phyloP scores from a whole-genome alignment of 2,329 filamentous ascomycete species.

The Colletotrichum cordylinicola region DNA sequence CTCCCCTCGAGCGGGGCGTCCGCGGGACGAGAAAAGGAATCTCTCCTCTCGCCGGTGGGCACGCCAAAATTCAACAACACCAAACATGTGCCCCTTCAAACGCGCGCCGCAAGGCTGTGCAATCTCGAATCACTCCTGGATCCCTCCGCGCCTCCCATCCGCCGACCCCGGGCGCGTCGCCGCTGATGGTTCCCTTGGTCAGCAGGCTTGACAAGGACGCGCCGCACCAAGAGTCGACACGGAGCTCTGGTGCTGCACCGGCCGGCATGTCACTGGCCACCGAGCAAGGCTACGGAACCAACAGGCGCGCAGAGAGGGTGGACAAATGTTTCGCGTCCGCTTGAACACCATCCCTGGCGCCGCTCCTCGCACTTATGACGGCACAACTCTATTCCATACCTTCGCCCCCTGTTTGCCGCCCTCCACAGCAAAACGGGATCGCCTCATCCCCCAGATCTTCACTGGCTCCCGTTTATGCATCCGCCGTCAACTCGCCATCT shows the following conservation, averaged over 20 bases:
- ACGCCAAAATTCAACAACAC: neutral
- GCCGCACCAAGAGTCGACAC: constrained; percentile 14
- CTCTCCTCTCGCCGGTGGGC: neutral
- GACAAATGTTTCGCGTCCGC: constrained; percentile 5
- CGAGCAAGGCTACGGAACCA: constrained; percentile 5
- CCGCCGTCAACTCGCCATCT: neutral
- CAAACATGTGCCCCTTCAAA: constrained; percentile 16
- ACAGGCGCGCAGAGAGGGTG: neutral
- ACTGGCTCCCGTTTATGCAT: constrained; percentile 1
- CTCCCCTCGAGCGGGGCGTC: neutral
- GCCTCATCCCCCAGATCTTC: constrained; percentile 21
- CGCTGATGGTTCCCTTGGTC: neutral
- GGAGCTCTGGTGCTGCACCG: neutral
- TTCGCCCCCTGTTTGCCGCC: neutral
- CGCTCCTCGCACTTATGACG: neutral
- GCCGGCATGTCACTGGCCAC: constrained; percentile 3
- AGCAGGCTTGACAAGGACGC: neutral
- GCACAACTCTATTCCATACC: neutral
- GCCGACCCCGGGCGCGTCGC: neutral
- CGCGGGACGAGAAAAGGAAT: neutral
- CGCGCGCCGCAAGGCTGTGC: constrained; percentile 16
- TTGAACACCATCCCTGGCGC: neutral
- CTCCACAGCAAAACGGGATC: constrained; percentile 11
- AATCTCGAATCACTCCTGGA: neutral
- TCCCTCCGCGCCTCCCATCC: neutral